Base-by-base conservation (phyloP, 2,329 filamentous ascomycete species). In the Xylogone sp. region DNA sequence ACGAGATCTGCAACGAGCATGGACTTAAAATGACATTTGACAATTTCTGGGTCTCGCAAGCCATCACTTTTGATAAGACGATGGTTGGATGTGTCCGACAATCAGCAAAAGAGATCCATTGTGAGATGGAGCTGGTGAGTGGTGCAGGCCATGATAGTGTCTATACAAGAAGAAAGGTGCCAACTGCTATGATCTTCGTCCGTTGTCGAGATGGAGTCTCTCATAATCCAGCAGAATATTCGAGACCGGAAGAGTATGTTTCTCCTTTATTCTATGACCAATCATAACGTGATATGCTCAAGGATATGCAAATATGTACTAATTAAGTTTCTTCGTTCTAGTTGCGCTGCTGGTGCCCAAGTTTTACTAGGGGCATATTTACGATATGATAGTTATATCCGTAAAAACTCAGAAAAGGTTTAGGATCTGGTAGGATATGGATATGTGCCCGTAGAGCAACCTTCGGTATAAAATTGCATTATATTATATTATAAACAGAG, bases 331-430 rank as follows among this genome's bases (percentile, higher is more conserved):
- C 34, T 16, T 10, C 42, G 46, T 16, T 16, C 16, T 46, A 51
- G 44, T 22, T 84, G 79, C 60, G 71, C 73, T 2, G 68, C 73
- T 19, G 78, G 79, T 4, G 74, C 78, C 43, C 66, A 74, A 65
- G 68, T 79, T 10, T 55, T 75, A 48, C 52, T 71, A 56, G 65
- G 71, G 47, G 67, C 64, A 31, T 60, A 71, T 18, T 48, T 70
- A 45, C 59, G 65, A 43, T 70, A 66, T 49, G 69, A 70, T 16
- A 16, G n/a, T 39, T 16, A 39, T 18, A 39, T 39, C n/a, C 34
- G 34, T 5, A 39, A 16, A 5, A 39, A 7, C 8, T 39, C 34
- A 4, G 34, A 7, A 10, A 27, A 27, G 24, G 10, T 27, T 27
- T 27, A 27, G 24, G 24, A 27, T n/a, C n/a, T n/a, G n/a, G n/a